Evolutionary conservation across 2,329 filamentous ascomycete genomes (phyloP), one percentile per base, ranked within the genome.

Genomic region (Sporothrix sp.): DNA sequence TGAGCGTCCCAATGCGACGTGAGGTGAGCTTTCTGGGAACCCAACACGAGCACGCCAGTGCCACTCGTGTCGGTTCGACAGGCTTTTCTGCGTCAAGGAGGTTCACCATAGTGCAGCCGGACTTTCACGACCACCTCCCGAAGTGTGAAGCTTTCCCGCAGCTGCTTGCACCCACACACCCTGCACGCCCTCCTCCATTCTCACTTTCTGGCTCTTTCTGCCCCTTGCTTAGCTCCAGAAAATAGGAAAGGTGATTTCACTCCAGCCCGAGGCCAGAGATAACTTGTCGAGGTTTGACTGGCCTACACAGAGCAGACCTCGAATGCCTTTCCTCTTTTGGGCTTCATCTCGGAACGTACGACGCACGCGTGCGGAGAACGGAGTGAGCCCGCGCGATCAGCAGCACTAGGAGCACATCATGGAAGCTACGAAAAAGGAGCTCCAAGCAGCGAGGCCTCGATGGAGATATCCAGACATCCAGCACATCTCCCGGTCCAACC

Each of bases 271-370:
- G 52, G 54, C 54, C 58, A 50, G 16, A 52, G 53, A 69, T 69
- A 69, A 66, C 62, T 63, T 50, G 61, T 61, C 60, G 63, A 56
- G 59, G 57, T 61, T 58, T 68, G 62, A 68, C 66, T 70, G 66
- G 66, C 52, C 58, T 60, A 50, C 23, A 10, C 35, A 9, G 27
- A 20, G 25, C 20, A 32, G 38, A 28, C 27, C n/a, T 36, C 38
- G 30, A 43, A 16, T 37, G 18, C 50, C 40, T 36, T 37, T 43
- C 50, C 49, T 25, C 10, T 30, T 48, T 28, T 30, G 37, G 44
- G 16, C 8, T 42, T 27, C 20, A 37, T 44, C 9, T 42, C 21
- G 38, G 38, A 38, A 43, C 13, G 25, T 25, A 46, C 35, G 18
- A 32, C 10, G 27, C 44, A 11, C 42, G 43, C 50, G 32, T 51